Percentiles rank a stretch among this genome's conserved stretches.
phyloP scores from a whole-genome alignment of 1,284 basidiomycete species.

The Apiotrichum gracile region DNA sequence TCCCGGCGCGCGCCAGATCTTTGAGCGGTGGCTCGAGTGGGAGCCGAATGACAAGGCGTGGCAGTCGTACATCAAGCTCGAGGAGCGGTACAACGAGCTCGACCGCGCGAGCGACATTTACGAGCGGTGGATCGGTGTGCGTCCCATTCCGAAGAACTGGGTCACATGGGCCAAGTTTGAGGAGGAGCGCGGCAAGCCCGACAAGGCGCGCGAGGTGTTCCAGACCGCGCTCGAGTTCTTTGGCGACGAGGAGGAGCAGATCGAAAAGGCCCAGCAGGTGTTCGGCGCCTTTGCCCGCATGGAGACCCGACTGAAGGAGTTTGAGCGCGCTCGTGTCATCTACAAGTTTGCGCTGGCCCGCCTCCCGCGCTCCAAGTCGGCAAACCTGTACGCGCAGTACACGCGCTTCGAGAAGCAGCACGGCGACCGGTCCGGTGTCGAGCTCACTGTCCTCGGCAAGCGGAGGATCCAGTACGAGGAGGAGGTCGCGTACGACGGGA shows the following conservation, averaged over 20 bases:
- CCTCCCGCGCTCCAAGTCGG: constrained; percentile 83
- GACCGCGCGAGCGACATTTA: constrained; percentile 90
- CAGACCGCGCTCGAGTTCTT: constrained; percentile 95
- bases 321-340: constrained; percentile 90
- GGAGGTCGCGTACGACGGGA: constrained; percentile 76
- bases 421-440: constrained; percentile 78
- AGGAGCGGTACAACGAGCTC: constrained; percentile 84
- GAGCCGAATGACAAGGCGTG: constrained; percentile 99
- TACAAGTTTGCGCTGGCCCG: constrained; percentile 97
- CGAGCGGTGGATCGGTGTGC: constrained; percentile 87
- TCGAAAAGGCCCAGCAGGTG: constrained; percentile 88
- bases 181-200: constrained; percentile 77
- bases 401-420: constrained; percentile 99
- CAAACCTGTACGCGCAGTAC: constrained; percentile 71
- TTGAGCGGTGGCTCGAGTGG: constrained; percentile 99
- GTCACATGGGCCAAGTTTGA: constrained; percentile 96
- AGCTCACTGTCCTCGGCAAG: constrained; percentile 91
- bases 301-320: constrained; percentile 94
- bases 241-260: constrained; percentile 93
- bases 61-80: constrained; percentile 97
- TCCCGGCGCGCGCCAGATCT: constrained; percentile 89
- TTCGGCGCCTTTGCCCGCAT: constrained; percentile 96
- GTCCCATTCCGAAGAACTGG: constrained; percentile 93
- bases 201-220: constrained; percentile 93
- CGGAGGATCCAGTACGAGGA: constrained; percentile 96